Evolutionary conservation across 257 asterid genomes (phyloP).

Genomic region (Marsdenia floribunda): DNA sequence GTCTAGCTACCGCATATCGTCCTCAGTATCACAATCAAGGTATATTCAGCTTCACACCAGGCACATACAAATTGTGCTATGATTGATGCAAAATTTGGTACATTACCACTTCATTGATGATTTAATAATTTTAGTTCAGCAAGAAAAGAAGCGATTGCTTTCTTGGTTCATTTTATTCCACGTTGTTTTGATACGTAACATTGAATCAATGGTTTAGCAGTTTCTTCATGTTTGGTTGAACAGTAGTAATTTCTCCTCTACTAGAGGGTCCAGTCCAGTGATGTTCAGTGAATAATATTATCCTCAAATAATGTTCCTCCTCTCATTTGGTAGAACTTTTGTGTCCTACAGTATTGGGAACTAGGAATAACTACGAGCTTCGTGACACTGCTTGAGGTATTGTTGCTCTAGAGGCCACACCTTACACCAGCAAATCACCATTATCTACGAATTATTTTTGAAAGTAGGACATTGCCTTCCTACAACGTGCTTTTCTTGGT

Average conservation of each 20-base stretch:
- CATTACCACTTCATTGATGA: background rate
- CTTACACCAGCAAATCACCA: background rate
- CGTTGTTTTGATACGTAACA: background rate
- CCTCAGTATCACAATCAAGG: conserved; percentile 96
- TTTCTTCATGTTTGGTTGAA: background rate
- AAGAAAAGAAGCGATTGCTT: background rate
- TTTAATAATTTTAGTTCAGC: background rate
- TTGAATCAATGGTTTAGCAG: background rate
- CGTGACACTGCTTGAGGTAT: background rate
- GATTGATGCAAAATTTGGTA: background rate
- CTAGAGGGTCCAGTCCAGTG: background rate
- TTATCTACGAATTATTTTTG: background rate
- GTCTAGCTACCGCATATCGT: conserved; percentile 59
- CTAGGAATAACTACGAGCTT: background rate
- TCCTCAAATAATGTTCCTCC: background rate
- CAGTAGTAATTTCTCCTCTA: background rate
- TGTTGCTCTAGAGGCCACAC: background rate
- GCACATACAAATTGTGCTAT: too few species aligned
- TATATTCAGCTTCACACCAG: conserved; percentile 18
- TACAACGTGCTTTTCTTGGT: background rate
- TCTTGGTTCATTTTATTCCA: background rate
- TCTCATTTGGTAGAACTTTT: background rate
- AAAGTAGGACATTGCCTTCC: background rate
- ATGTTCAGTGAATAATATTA: background rate
- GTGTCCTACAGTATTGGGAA: background rate